phyloP scores from a whole-genome alignment of 1,284 basidiomycete species.

The Ceratobasidium sp. region DNA sequence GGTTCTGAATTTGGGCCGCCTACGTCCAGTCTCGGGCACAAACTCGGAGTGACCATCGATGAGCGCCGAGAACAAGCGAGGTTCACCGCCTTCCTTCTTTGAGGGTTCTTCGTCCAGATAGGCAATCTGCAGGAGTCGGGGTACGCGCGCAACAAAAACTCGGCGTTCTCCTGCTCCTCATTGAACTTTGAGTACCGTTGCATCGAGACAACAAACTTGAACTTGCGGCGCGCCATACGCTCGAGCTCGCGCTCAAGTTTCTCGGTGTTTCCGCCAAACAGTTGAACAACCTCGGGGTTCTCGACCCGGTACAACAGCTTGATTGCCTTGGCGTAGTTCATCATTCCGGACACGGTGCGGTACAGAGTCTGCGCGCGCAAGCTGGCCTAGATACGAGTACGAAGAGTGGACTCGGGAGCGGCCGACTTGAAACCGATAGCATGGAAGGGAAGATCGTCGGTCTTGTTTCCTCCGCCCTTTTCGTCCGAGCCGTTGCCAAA shows the following conservation, averaged over 20 bases:
- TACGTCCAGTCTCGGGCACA: conserved; percentile 78
- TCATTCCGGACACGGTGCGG: conserved; percentile 99
- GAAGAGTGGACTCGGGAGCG: conserved; percentile 97
- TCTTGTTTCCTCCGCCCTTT: conserved; percentile 83
- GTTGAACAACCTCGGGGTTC: conserved; percentile 98
- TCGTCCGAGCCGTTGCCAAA: conserved; percentile 81
- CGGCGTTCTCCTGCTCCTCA: conserved; percentile 99
- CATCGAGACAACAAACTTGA: conserved; percentile 99
- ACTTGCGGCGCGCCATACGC: conserved; percentile 97
- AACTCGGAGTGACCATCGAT: conserved; percentile 99
- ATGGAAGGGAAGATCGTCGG: conserved; percentile 97
- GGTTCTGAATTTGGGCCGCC: conserved; percentile 97
- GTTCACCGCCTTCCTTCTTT: conserved; percentile 95
- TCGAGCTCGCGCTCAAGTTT: conserved; percentile 97
- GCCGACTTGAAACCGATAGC: conserved; percentile 99
- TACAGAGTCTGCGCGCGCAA: conserved; percentile 98
- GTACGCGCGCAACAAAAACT: conserved; percentile 98
- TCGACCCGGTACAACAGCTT: conserved; percentile 99
- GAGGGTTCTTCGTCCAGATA: conserved; percentile 97
- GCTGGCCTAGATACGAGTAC: conserved; percentile 99
- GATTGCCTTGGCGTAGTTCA: conserved; percentile 99
- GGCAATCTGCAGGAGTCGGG: conserved; percentile 98
- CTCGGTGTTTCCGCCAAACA: conserved; percentile 98
- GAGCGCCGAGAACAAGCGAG: conserved; percentile 94
- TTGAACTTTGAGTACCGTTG: conserved; percentile 99